phyloP scores from a whole-genome alignment of 164 flowering plant species.

The Magnolia officinalis region DNA sequence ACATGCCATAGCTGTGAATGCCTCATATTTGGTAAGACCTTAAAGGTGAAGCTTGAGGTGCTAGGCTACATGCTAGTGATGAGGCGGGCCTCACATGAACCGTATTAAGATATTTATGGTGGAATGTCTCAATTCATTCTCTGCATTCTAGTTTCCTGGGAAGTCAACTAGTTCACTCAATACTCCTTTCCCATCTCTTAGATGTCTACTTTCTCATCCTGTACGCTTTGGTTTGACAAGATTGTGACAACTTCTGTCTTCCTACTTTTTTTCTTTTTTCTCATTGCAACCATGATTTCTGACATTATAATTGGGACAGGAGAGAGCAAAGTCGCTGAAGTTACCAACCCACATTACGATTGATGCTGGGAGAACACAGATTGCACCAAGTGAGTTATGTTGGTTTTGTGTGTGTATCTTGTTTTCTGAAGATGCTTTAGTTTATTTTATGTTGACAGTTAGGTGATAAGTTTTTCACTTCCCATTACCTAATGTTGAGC shows the following conservation, averaged over 20 bases:
- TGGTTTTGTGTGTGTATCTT: not conserved
- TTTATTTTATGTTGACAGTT: not conserved
- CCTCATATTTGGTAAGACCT: not conserved
- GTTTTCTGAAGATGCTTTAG: not conserved
- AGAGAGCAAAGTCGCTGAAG: conserved; percentile 71
- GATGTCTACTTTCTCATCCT: not conserved
- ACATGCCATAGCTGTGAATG: not conserved
- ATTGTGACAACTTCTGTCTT: not conserved
- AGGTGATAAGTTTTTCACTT: not conserved
- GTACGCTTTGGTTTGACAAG: not conserved
- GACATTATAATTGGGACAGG: conserved; percentile 40
- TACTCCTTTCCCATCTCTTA: not conserved
- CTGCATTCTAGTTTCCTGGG: not conserved
- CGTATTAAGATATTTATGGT: not conserved
- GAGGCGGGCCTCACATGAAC: not conserved
- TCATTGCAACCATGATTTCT: not conserved
- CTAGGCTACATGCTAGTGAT: not conserved
- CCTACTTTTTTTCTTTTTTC: not conserved
- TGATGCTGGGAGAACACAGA: conserved; percentile 99
- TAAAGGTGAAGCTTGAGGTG: not conserved
- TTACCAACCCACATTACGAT: conserved; percentile 87
- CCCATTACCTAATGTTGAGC: not conserved
- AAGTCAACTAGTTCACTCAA: not conserved
- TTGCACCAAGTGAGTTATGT: conserved; percentile 79
- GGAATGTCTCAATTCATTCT: not conserved